These are phyloP conservation scores for Lepidium didymum DNA, from an alignment of 345 rosid species.

Conservation along the genomic window DNA sequence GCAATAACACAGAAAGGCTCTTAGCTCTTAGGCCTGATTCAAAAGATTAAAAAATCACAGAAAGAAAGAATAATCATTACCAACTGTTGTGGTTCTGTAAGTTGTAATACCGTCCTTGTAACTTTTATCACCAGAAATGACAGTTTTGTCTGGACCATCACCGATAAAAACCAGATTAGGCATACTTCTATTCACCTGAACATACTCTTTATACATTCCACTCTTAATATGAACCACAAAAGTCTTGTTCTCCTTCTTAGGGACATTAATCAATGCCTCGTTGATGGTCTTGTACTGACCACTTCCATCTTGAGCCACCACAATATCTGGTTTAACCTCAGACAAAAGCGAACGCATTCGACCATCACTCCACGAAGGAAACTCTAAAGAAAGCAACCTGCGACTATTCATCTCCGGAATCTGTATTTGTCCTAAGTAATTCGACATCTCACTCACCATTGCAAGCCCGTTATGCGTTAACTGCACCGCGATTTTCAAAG, in stretches of 20 bases:
- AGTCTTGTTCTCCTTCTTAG: constrained; percentile 27
- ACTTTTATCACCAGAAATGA: constrained; percentile 45
- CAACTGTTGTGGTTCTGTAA: constrained; percentile 54
- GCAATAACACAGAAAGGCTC: too few relatives aligned
- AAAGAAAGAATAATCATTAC: constrained; percentile 29
- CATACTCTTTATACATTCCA: constrained; percentile 53
- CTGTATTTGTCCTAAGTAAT: constrained; percentile 22
- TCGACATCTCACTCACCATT: constrained; percentile 44
- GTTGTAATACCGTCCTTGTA: constrained; percentile 49
- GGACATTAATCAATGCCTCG: constrained; percentile 40
- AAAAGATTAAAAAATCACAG: neutral
- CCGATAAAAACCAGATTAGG: constrained; percentile 45
- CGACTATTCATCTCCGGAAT: constrained; percentile 13
- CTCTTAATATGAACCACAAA: constrained; percentile 57
- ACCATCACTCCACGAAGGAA: constrained; percentile 31
- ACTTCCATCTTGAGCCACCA: constrained; percentile 78
- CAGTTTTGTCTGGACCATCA: constrained; percentile 62
- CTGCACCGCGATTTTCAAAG: constrained; percentile 41
- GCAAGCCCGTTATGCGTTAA: constrained; percentile 62
- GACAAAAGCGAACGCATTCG: constrained; percentile 32
- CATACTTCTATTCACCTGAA: constrained; percentile 33
- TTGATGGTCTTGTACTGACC: constrained; percentile 54
- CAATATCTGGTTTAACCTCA: constrained; percentile 34
- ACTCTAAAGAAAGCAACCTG: constrained; percentile 18
- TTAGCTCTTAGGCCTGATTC: neutral